Percentiles rank a stretch among this genome's conserved stretches.
Evolutionary conservation across 345 rosid genomes (phyloP).

Genomic region (Reutealis trisperma): DNA sequence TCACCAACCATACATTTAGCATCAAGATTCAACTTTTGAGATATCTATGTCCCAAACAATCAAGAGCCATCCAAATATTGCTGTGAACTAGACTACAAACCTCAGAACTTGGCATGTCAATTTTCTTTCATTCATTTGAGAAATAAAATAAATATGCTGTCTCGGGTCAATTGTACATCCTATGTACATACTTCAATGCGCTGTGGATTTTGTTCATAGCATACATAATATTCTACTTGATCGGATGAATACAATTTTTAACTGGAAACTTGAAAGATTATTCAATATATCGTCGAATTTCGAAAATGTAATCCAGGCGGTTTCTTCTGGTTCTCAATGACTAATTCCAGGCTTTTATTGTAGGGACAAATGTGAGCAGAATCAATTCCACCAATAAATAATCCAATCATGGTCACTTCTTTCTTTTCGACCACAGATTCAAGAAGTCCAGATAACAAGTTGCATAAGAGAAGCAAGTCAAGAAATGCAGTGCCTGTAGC

Average conservation of each 20-base stretch:
- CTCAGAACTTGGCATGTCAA: no score
- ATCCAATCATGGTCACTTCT: neutral
- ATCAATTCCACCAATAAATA: neutral
- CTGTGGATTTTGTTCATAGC: neutral
- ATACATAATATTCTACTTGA: neutral
- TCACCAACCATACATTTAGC: neutral
- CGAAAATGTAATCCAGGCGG: neutral
- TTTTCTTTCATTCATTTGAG: neutral
- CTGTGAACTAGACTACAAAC: no score
- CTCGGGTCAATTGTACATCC: neutral
- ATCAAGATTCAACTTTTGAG: slow-evolving; percentile 1
- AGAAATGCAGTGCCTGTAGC: neutral
- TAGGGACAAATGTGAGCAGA: neutral
- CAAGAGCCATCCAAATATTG: neutral
- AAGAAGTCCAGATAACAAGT: neutral
- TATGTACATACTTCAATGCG: neutral
- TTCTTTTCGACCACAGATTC: neutral
- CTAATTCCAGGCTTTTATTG: neutral
- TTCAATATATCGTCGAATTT: neutral
- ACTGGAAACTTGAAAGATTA: neutral
- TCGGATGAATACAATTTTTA: neutral
- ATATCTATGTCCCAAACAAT: neutral
- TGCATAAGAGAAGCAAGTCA: neutral
- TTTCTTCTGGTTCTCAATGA: neutral
- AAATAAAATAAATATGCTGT: neutral